Conservation (phyloP, 768 basidiomycete species). For the Mycena pura region DNA sequence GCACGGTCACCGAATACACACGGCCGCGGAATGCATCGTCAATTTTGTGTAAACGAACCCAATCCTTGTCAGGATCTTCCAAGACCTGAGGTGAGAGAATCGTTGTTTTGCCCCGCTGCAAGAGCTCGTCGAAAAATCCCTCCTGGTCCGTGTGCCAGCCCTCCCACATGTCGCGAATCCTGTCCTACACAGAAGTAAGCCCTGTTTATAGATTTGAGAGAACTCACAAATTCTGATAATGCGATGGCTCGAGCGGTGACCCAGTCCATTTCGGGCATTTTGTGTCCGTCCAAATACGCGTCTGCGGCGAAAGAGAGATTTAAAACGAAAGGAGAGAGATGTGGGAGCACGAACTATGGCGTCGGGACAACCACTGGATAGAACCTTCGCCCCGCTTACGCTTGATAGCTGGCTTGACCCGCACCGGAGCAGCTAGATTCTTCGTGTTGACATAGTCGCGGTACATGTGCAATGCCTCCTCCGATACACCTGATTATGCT, state of each 20-base stretch:
- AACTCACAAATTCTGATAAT: conserved; percentile 2
- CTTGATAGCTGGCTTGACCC: background rate
- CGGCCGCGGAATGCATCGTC: conserved; percentile 8
- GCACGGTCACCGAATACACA: background rate
- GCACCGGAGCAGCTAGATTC: background rate
- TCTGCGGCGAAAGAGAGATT: background rate
- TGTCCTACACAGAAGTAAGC: background rate
- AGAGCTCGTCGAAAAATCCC: background rate
- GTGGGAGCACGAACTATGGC: background rate
- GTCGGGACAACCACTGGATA: background rate
- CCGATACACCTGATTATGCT: background rate
- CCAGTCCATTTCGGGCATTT: conserved; percentile 10
- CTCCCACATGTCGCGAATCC: background rate
- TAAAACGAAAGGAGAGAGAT: too few relatives aligned
- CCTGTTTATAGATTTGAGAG: background rate
- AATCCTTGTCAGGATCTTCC: conserved; percentile 2
- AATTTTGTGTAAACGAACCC: background rate
- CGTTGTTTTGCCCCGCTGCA: background rate
- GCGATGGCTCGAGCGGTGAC: background rate
- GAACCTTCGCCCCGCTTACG: background rate
- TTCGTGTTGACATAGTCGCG: background rate
- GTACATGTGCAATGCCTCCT: background rate
- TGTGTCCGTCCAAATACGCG: background rate
- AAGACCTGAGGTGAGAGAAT: background rate
- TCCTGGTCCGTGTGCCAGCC: background rate